Evolutionary conservation across 345 rosid species (phyloP).

Genomic region (Populus alba): DNA sequence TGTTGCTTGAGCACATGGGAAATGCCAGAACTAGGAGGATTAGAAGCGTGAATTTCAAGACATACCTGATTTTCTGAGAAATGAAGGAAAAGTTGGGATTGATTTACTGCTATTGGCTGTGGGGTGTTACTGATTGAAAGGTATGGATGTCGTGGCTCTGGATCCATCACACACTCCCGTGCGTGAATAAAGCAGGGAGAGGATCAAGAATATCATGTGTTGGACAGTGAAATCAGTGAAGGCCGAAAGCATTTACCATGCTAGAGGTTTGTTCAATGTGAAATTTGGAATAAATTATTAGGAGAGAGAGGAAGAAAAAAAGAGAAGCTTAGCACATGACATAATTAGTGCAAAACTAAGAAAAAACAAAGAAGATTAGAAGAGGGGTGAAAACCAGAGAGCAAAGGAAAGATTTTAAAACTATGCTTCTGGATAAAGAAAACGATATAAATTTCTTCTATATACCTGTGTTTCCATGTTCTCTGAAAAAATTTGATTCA

Average conservation of each 20-base stretch:
- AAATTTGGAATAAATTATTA: too few species aligned
- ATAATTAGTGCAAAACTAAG: not conserved
- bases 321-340: not conserved
- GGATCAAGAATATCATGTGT: too few species aligned
- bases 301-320: too few species aligned
- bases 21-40: constrained; percentile 5
- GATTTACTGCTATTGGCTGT: not conserved
- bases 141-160: not conserved
- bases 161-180: too few species aligned
- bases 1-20: constrained; percentile 17
- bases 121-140: constrained; percentile 8
- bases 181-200: too few species aligned
- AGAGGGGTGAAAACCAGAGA: not conserved
- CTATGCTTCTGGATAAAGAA: not conserved
- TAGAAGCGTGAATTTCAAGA: not conserved
- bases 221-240: too few species aligned
- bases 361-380: not conserved
- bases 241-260: too few species aligned
- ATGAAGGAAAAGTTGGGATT: not conserved
- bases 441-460: not conserved
- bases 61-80: not conserved
- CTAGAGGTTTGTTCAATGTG: too few species aligned
- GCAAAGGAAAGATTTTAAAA: not conserved
- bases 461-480: not conserved
- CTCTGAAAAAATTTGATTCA: not conserved